Evolutionary conservation across 179 eudicot genomes (phyloP).

Genomic region (Sideroxylon spinosum): DNA sequence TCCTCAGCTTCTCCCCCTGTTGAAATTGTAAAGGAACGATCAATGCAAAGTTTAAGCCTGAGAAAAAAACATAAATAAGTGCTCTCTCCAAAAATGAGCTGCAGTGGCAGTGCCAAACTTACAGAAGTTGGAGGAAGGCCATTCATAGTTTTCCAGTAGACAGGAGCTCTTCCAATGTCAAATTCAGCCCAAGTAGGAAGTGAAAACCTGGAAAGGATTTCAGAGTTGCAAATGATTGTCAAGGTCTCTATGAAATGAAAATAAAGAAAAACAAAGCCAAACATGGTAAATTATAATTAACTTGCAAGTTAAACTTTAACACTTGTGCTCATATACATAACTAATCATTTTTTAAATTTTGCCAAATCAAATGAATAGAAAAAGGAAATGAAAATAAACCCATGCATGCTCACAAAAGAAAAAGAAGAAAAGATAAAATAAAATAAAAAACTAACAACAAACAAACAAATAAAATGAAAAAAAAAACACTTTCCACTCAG

Average conservation of each 20-base stretch:
- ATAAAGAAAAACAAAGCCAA: no score
- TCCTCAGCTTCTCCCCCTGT: conserved; percentile 72
- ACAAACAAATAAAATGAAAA: no score
- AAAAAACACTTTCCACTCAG: neutral
- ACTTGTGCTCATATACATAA: neutral
- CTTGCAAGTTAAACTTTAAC: conserved; percentile 1
- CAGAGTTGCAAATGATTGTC: neutral
- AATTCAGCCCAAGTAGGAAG: conserved; percentile 88
- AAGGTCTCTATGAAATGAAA: neutral
- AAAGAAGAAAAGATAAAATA: no score
- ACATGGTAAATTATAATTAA: neutral
- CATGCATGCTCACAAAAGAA: neutral
- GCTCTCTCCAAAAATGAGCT: neutral
- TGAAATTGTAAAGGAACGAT: neutral
- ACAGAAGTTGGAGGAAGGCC: conserved; percentile 90
- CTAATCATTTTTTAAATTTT: neutral
- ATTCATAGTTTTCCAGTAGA: conserved; percentile 88
- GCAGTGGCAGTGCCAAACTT: conserved; percentile 19
- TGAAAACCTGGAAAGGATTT: conserved; percentile 40
- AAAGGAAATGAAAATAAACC: neutral
- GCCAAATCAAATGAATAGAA: no score
- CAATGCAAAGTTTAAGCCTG: neutral
- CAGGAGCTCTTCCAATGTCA: conserved; percentile 76
- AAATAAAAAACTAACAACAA: no score
- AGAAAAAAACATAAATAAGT: no score